Conservation (phyloP, 257 asterid species). For the Cinchona pubescens region DNA sequence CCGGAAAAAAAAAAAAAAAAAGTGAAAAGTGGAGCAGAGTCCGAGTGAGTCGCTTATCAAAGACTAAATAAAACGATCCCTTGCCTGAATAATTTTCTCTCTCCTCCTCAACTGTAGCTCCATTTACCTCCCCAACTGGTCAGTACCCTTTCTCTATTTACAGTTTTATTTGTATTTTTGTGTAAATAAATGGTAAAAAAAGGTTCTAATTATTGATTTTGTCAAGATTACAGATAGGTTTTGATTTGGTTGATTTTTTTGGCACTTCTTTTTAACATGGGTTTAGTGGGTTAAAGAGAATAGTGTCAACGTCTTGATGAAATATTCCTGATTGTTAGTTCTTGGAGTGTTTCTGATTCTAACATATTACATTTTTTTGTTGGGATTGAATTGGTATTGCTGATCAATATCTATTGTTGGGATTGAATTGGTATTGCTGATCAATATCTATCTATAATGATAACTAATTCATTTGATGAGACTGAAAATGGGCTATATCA, state of each 20-base stretch:
- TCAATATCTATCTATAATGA: background rate
- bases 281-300: background rate
- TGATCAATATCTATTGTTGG: background rate
- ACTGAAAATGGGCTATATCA: background rate
- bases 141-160: background rate
- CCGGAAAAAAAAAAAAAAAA: constrained; percentile 12
- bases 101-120: background rate
- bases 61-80: background rate
- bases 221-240: background rate
- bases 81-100: background rate
- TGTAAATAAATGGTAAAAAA: background rate
- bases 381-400: background rate
- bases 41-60: constrained; percentile 7
- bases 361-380: no score
- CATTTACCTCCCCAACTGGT: constrained; percentile 1
- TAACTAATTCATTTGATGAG: background rate
- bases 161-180: background rate
- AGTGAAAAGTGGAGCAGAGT: background rate
- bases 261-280: background rate
- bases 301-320: constrained; percentile 16
- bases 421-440: background rate
- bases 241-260: background rate
- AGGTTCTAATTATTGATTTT: background rate
- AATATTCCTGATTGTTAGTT: background rate
- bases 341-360: background rate